Percentiles rank a stretch among this genome's conserved stretches.
Evolutionary conservation across 2,329 filamentous ascomycete genomes (phyloP).

Genomic region (Seiridium cupressi): DNA sequence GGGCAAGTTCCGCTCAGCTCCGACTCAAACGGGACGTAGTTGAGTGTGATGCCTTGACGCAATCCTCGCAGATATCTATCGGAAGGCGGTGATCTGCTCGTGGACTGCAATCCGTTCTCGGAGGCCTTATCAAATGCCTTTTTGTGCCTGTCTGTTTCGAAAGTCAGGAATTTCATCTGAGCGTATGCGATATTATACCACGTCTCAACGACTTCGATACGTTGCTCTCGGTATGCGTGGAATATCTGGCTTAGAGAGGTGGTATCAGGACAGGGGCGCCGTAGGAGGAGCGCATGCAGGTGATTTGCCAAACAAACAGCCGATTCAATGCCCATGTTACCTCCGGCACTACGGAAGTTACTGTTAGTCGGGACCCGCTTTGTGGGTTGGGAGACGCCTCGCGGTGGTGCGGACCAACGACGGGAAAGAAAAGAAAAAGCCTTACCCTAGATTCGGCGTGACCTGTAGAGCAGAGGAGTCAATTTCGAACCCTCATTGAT

Average conservation of each 20-base stretch:
- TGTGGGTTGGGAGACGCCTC: not conserved
- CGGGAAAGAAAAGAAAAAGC: no score
- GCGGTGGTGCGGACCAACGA: no score
- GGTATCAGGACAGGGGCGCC: not conserved
- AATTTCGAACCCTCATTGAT: no score
- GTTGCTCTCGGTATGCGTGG: not conserved
- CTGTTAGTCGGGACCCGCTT: not conserved
- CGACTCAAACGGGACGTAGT: not conserved
- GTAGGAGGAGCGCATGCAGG: not conserved
- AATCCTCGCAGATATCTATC: not conserved
- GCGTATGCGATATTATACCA: not conserved
- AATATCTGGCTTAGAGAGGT: not conserved
- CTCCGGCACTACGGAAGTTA: not conserved
- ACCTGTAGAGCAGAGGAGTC: no score
- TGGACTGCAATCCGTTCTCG: no score
- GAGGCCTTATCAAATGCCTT: not conserved
- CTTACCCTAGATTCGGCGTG: no score
- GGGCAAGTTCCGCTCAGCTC: not conserved
- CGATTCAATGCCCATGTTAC: conserved; percentile 1
- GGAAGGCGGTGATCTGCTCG: not conserved
- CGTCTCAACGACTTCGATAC: not conserved
- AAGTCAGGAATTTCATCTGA: no score
- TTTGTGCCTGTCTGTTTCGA: not conserved
- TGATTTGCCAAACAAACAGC: not conserved
- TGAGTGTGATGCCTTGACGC: not conserved